Evolutionary conservation across 129 eudicot genomes (phyloP), one percentile per base, ranked within the genome.

Genomic region (Silybum marianum): DNA sequence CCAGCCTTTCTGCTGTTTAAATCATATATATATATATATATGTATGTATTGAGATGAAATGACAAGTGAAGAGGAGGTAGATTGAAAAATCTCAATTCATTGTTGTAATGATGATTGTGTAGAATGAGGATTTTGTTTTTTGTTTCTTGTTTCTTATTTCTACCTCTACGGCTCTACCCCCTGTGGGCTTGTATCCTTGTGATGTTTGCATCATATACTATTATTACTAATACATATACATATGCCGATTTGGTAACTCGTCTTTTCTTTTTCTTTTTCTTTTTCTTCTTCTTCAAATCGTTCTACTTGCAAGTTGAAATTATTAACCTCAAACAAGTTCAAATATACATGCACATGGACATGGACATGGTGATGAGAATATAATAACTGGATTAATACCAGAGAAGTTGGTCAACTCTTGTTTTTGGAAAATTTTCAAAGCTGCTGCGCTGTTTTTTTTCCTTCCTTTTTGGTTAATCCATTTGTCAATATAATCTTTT

Each of bases 1-100:
- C 92, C 44, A 90, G 88, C 76, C 96, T 93, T 88, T 89, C 96
- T 26, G 94, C 96, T 76, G 78, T 93, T 81, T 83, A 44, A 26
- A 26, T 73, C 22, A 32, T 38, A 21, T 6, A 25, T 32, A 32
- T 39, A 32, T 32, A 4, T 32, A 32, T 32, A 26, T 26, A 19
- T 5, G 24, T 39, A 32, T 63, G 28, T 73, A 73, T 71, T 74
- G 62, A 62, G 30, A 19, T 7, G 36, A 32, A 6, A 32, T 32
- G 36, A 32, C 36, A 32, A 32, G 36, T 32, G 75, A 7, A 8
- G 54, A 10, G 71, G 23, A 7, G 7, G 77, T 75, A 44, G 78
- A 73, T 44, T 12, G 26, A 23, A 32, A 84, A 26, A 22, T 40
- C 46, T 69, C 87, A 10, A 85, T 85, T 80, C 70, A 42, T 83